Evolutionary conservation across 225 moss, liverwort and hornwort genomes (phyloP).

Genomic region (Pseudisothecium myosuroides): DNA sequence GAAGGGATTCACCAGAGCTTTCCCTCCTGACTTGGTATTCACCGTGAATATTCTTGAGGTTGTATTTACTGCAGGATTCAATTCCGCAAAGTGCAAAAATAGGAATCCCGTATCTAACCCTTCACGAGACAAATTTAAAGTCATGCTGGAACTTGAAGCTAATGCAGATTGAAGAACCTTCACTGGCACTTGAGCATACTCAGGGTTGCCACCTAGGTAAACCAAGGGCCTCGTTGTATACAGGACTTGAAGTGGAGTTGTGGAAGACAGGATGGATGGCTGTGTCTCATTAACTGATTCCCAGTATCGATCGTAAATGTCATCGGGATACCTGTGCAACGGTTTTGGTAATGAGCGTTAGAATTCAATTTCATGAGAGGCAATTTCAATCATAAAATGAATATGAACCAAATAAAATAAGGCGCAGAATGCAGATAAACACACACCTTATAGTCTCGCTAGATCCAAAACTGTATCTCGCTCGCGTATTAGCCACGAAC

Average conservation of each 20-base stretch:
- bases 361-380: not conserved
- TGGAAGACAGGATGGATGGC: not conserved
- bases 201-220: not conserved
- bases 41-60: not conserved
- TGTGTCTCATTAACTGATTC: fast-evolving
- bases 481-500: not conserved
- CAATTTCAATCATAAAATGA: not conserved
- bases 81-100: not conserved
- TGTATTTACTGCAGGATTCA: not conserved
- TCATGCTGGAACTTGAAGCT: not conserved
- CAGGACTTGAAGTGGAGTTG: not conserved
- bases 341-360: not conserved
- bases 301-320: not conserved
- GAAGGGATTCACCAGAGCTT: not conserved
- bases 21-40: not conserved
- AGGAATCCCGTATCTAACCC: not conserved
- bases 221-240: not conserved
- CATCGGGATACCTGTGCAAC: not conserved
- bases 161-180: not conserved
- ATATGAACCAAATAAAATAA: not conserved
- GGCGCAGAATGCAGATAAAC: not conserved
- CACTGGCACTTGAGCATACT: not conserved
- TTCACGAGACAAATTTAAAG: fast-evolving
- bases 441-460: not conserved
- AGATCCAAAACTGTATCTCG: not conserved